phyloP scores from a whole-genome alignment of 2,329 filamentous ascomycete genomes.

The Diaporthe sp. region DNA sequence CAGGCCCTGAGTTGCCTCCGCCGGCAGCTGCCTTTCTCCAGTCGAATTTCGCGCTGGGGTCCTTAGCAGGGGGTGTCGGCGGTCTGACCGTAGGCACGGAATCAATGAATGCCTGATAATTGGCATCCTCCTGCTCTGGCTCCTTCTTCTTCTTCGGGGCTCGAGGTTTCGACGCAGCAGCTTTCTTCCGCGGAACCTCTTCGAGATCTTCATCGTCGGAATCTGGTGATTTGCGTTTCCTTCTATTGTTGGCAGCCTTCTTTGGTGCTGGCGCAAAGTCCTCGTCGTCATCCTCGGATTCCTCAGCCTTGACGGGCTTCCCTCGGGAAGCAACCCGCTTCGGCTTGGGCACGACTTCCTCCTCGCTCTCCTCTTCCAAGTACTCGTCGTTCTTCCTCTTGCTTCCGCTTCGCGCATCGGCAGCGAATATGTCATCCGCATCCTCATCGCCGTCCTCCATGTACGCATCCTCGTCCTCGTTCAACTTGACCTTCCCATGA shows the following conservation, averaged over 20 bases:
- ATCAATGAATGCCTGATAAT: constrained; percentile 87
- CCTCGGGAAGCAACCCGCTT: constrained; percentile 67
- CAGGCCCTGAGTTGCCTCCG: constrained; percentile 72
- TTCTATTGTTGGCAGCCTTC: constrained; percentile 50
- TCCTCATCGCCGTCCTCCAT: constrained; percentile 78
- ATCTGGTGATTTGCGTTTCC: constrained; percentile 40
- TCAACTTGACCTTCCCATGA: constrained; percentile 55
- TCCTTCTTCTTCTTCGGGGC: constrained; percentile 75
- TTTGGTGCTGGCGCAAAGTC: constrained; percentile 47
- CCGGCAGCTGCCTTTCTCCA: constrained; percentile 74
- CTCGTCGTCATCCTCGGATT: constrained; percentile 52
- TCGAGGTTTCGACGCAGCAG: constrained; percentile 69
- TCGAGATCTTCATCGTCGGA: constrained; percentile 38
- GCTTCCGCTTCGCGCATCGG: constrained; percentile 74
- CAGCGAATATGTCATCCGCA: constrained; percentile 88
- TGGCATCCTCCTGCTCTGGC: constrained; percentile 75
- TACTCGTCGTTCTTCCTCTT: constrained; percentile 83
- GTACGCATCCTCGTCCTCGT: constrained; percentile 70
- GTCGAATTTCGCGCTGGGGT: constrained; percentile 82
- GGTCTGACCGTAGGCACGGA: constrained; percentile 86
- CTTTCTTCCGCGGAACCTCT: constrained; percentile 60
- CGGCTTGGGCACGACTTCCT: constrained; percentile 51
- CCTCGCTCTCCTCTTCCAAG: constrained; percentile 79
- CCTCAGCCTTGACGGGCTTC: constrained; percentile 50
- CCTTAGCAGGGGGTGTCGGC: constrained; percentile 84